Conservation (phyloP, 257 asterid species). For the Capsicum baccatum region DNA sequence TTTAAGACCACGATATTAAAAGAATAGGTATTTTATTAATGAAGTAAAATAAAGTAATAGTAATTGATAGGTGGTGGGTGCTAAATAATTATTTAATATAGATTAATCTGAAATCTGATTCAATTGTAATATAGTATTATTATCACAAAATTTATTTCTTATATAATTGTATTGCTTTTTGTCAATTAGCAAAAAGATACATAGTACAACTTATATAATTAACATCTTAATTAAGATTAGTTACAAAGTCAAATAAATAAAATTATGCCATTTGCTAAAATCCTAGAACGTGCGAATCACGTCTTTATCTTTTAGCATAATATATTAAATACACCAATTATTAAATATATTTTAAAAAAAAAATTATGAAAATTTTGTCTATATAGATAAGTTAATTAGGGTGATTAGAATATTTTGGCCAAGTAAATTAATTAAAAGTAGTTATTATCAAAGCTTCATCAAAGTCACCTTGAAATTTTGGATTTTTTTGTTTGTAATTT, state of each 20-base stretch:
- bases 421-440: not conserved
- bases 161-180: not conserved
- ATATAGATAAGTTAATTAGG: constrained; percentile 13
- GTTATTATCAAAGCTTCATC: not conserved
- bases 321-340: no score
- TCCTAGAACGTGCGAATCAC: not conserved
- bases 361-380: not conserved
- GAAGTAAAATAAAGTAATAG: no score
- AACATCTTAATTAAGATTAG: not conserved
- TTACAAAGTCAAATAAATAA: not conserved
- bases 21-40: no score
- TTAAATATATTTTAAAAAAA: no score
- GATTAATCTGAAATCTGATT: no score
- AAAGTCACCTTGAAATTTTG: not conserved
- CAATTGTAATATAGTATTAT: no score
- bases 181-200: not conserved
- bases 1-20: no score
- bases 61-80: no score
- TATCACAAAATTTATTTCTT: not conserved
- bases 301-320: not conserved
- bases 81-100: not conserved
- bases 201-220: not conserved
- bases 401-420: constrained; percentile 7
- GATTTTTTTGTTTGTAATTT: no score
- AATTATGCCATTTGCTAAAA: not conserved